phyloP scores from a whole-genome alignment of 1,139 yeast genomes.

The Yamadazyma epiphylla region DNA sequence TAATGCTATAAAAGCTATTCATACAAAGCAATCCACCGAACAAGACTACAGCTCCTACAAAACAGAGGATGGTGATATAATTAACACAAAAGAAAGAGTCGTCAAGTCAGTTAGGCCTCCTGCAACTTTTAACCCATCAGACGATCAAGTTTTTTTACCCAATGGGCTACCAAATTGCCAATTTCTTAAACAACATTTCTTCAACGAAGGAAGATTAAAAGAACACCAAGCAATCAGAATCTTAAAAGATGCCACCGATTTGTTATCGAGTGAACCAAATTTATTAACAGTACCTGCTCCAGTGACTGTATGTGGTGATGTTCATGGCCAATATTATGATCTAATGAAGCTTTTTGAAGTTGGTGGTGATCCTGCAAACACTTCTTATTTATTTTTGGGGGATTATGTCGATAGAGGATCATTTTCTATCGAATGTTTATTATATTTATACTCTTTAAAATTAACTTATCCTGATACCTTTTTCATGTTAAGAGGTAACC shows the following conservation, averaged over 20 bases:
- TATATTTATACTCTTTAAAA: conserved; percentile 78
- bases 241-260: conserved; percentile 60
- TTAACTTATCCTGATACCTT: conserved; percentile 72
- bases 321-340: conserved; percentile 94
- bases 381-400: conserved; percentile 83
- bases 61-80: conserved; percentile 65
- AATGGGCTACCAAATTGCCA: conserved; percentile 71
- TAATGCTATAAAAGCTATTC: conserved; percentile 74
- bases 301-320: conserved; percentile 93
- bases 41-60: conserved; percentile 54
- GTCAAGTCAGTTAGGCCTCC: conserved; percentile 67
- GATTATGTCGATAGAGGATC: conserved; percentile 97
- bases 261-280: conserved; percentile 74
- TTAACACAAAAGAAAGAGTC: conserved; percentile 68
- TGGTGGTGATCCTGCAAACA: conserved; percentile 80
- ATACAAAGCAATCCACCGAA: conserved; percentile 34
- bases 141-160: conserved; percentile 59
- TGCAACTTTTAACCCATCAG: conserved; percentile 60
- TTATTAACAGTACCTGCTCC: conserved; percentile 84
- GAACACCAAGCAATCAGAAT: conserved; percentile 72
- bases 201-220: conserved; percentile 74
- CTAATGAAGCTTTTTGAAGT: conserved; percentile 89
- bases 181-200: conserved; percentile 71
- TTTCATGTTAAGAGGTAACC: conserved; percentile 89
- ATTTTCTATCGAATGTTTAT: conserved; percentile 82